Percentiles rank a stretch among this genome's conserved stretches.
Conservation (phyloP, 345 rosid genomes). For the Ceriops zippeliana region DNA sequence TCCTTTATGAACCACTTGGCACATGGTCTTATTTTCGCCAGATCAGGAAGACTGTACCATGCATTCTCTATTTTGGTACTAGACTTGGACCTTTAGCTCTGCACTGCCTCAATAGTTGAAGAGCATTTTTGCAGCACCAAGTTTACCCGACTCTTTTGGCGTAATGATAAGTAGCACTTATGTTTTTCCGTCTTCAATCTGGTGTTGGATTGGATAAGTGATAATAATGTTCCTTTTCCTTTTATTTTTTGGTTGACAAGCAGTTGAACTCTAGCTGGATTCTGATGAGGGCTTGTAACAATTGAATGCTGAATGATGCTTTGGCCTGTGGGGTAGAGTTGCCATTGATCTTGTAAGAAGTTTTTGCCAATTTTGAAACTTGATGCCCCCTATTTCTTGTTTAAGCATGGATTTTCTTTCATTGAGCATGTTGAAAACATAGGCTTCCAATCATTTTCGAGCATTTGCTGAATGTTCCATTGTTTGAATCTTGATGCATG, state of each 20-base stretch:
- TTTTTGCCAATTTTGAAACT: constrained; percentile 27
- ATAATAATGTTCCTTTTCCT: neutral
- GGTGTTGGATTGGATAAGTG: neutral
- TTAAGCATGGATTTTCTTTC: neutral
- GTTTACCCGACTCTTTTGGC: neutral
- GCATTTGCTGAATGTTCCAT: neutral
- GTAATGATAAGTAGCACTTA: neutral
- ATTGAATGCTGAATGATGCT: constrained; percentile 80
- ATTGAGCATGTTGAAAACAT: neutral
- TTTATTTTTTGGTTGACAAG: constrained; percentile 66
- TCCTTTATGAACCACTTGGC: no score
- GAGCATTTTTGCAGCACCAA: neutral
- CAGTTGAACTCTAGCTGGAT: constrained; percentile 76
- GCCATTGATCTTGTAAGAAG: constrained; percentile 87
- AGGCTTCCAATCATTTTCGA: no score
- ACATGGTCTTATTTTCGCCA: constrained; percentile 62
- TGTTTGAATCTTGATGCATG: neutral
- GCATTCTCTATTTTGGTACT: neutral
- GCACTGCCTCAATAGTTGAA: neutral
- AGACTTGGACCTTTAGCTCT: neutral
- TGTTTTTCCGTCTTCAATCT: neutral
- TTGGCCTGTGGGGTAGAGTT: constrained; percentile 81
- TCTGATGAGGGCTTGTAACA: constrained; percentile 92
- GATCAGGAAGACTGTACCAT: constrained; percentile 34
- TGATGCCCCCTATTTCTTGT: neutral